Conservation (phyloP, 2,329 filamentous ascomycete genomes). For the Pseudogymnoascus verrucosus region DNA sequence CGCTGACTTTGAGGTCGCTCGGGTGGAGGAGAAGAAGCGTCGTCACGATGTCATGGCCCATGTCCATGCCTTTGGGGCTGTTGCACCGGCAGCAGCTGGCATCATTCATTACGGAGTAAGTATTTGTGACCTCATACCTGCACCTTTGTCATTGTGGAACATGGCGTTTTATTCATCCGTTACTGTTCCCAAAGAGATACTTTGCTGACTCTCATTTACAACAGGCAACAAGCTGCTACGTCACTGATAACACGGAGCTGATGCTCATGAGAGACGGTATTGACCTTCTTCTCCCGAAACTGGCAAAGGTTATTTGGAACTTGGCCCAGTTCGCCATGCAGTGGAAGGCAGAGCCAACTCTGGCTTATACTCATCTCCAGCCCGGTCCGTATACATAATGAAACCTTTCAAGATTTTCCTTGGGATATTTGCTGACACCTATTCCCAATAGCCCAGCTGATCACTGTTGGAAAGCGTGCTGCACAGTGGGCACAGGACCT, state of each 20-base stretch:
- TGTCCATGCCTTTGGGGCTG: constrained; percentile 66
- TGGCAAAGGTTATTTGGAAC: constrained; percentile 72
- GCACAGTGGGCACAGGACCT: constrained; percentile 71
- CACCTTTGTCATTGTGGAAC: constrained; percentile 26
- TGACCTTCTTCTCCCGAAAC: constrained; percentile 66
- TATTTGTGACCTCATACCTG: constrained; percentile 32
- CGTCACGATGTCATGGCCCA: constrained; percentile 59
- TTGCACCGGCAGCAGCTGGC: constrained; percentile 68
- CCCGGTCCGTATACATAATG: background rate
- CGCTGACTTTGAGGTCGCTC: constrained; percentile 66
- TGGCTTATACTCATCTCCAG: constrained; percentile 71
- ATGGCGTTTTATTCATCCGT: constrained; percentile 20
- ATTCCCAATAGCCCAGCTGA: constrained; percentile 35
- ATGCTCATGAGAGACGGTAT: constrained; percentile 70
- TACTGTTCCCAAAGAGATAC: background rate
- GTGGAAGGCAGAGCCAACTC: constrained; percentile 63
- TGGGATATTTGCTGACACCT: constrained; percentile 10
- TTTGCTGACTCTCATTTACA: constrained; percentile 12
- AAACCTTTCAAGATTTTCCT: background rate
- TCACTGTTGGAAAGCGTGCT: constrained; percentile 39
- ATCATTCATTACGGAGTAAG: constrained; percentile 65
- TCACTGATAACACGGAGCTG: constrained; percentile 70
- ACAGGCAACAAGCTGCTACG: constrained; percentile 40
- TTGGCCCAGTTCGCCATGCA: constrained; percentile 63
- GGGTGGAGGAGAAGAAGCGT: constrained; percentile 66